Percentiles rank a stretch among this genome's conserved stretches.
These are phyloP conservation scores for Achaetomiella virescens DNA, from an alignment of 495 filamentous ascomycete genomes.

Conservation along the genomic window DNA sequence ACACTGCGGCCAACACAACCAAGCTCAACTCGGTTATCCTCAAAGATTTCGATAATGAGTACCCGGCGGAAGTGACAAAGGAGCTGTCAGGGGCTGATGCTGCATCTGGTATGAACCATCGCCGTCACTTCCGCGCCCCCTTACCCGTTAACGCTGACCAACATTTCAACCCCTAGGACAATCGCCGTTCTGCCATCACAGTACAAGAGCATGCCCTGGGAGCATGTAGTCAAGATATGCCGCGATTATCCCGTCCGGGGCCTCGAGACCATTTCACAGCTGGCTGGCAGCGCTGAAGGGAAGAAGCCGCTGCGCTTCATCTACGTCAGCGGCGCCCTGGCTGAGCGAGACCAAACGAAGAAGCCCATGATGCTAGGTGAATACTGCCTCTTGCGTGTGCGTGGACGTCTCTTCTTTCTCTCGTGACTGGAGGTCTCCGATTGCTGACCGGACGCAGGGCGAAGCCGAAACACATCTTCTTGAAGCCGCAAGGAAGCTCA, in stretches of 20 bases:
- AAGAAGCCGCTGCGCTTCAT: slow-evolving; percentile 37
- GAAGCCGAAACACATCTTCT: slow-evolving; percentile 40
- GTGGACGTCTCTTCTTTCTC: slow-evolving; percentile 1
- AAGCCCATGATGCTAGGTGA: slow-evolving; percentile 32
- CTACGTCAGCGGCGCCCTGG: slow-evolving; percentile 39
- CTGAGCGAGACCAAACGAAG: slow-evolving; percentile 34
- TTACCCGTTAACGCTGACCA: not conserved
- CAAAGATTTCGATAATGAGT: slow-evolving; percentile 38
- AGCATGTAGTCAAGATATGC: slow-evolving; percentile 37
- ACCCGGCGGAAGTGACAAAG: slow-evolving; percentile 34
- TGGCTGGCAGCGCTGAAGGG: slow-evolving; percentile 4
- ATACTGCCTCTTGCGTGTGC: slow-evolving; percentile 39
- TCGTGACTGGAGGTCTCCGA: not conserved
- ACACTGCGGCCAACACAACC: slow-evolving; percentile 16
- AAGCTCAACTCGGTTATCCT: slow-evolving; percentile 40
- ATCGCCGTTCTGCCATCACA: slow-evolving; percentile 41
- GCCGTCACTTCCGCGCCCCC: too few relatives aligned
- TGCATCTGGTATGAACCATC: slow-evolving; percentile 51
- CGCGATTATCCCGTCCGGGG: slow-evolving; percentile 38
- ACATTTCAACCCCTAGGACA: slow-evolving; percentile 24
- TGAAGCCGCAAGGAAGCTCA: slow-evolving; percentile 27
- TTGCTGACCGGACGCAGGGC: slow-evolving; percentile 25
- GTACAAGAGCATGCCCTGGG: slow-evolving; percentile 25
- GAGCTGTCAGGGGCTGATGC: slow-evolving; percentile 44
- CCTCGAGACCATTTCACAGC: slow-evolving; percentile 32